A percentile compares a stretch with the other conserved stretches of the same genome.
phyloP scores from a whole-genome alignment of 2,329 filamentous ascomycete species.

The Annulohypoxylon truncatum region DNA sequence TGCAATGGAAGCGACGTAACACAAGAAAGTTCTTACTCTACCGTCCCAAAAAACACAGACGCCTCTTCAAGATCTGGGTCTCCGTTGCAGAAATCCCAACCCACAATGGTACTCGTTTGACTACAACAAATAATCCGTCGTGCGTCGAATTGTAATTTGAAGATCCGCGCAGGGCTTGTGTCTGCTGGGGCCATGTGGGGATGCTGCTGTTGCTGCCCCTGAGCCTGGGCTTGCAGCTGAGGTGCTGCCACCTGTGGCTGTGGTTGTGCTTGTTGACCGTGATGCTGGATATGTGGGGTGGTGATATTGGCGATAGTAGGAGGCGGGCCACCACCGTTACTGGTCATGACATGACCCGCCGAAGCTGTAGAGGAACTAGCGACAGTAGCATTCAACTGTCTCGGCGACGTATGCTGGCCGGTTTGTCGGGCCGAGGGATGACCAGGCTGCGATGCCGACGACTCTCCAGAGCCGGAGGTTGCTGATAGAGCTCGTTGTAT shows the following conservation, averaged over 20 bases:
- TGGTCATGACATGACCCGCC: slow-evolving; percentile 8
- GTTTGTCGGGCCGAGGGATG: slow-evolving; percentile 2
- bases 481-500: slow-evolving; percentile 42
- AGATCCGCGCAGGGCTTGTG: slow-evolving; percentile 73
- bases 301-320: slow-evolving; percentile 24
- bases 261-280: slow-evolving; percentile 35
- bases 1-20: background rate
- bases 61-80: slow-evolving; percentile 84
- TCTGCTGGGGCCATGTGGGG: slow-evolving; percentile 61
- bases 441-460: slow-evolving; percentile 30
- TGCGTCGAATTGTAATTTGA: slow-evolving; percentile 97
- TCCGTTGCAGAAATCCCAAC: slow-evolving; percentile 96
- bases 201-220: slow-evolving; percentile 53
- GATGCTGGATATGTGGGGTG: slow-evolving; percentile 29
- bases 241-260: slow-evolving; percentile 42
- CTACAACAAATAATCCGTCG: slow-evolving; percentile 94
- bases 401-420: slow-evolving; percentile 15
- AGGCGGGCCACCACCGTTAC: slow-evolving; percentile 40
- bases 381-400: slow-evolving; percentile 9
- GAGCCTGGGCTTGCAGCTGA: slow-evolving; percentile 13
- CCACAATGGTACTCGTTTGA: slow-evolving; percentile 90
- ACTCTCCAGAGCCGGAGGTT: slow-evolving; percentile 28
- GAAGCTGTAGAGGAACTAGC: slow-evolving; percentile 15
- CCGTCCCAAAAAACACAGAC: slow-evolving; percentile 78
- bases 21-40: slow-evolving; percentile 56